Evolutionary conservation across 805 yeast species (phyloP).

Genomic region (Starmerella ratchasimensis): DNA sequence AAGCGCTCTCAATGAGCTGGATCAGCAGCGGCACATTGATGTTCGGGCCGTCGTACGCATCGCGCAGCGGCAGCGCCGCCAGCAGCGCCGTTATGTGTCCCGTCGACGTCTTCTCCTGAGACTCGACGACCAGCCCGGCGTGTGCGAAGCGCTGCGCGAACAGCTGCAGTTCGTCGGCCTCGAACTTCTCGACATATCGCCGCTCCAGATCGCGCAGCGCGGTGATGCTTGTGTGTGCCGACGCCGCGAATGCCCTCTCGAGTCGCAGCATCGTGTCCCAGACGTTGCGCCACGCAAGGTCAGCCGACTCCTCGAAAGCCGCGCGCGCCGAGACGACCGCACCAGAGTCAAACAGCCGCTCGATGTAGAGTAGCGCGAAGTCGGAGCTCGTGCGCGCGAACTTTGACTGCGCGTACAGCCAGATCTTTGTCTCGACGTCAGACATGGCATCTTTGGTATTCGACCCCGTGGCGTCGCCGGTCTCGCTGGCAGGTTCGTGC

Average conservation of each 20-base stretch:
- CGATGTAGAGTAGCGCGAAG: constrained; percentile 55
- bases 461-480: not conserved
- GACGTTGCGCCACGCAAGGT: constrained; percentile 33
- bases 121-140: not conserved
- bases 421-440: constrained; percentile 63
- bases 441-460: too few relatives aligned
- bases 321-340: constrained; percentile 68
- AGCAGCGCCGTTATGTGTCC: constrained; percentile 5
- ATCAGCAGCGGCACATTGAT: constrained; percentile 12
- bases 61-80: constrained; percentile 15
- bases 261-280: constrained; percentile 49
- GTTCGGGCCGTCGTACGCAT: constrained; percentile 18
- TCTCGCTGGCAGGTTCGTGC: constrained; percentile 28
- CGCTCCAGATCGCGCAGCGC: constrained; percentile 53
- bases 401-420: constrained; percentile 61
- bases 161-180: constrained; percentile 33
- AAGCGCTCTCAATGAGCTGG: constrained; percentile 10
- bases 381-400: constrained; percentile 36
- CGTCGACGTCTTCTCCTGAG: not conserved
- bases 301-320: constrained; percentile 63
- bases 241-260: constrained; percentile 40
- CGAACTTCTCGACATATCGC: constrained; percentile 50
- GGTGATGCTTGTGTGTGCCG: constrained; percentile 42
- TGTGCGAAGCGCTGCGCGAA: constrained; percentile 21
- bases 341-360: constrained; percentile 53